Evolutionary conservation across 1,139 yeast genomes (phyloP).

Genomic region (Debaryomyces nepalensis): DNA sequence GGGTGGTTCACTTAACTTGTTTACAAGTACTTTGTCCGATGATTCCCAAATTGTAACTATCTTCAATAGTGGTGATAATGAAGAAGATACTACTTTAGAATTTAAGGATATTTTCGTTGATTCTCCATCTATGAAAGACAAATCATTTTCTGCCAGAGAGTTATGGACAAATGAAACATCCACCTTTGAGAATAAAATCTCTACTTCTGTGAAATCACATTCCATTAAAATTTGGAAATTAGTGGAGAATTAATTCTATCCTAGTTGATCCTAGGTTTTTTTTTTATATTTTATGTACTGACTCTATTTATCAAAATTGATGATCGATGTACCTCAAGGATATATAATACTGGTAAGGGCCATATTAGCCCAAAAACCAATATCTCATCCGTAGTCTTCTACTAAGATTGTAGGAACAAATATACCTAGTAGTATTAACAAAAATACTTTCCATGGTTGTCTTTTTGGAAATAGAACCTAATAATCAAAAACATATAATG

Average conservation of each 20-base stretch:
- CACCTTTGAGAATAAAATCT: background rate
- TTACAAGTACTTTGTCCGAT: conserved; percentile 22
- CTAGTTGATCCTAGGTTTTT: background rate
- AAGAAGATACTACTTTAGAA: conserved; percentile 17
- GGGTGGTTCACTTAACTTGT: conserved; percentile 22
- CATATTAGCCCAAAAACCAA: too few species aligned
- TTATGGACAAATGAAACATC: conserved; percentile 18
- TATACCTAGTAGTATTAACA: too few species aligned
- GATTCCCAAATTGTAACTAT: conserved; percentile 25
- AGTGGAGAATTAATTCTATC: background rate
- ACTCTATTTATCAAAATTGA: too few species aligned
- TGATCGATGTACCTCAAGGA: too few species aligned
- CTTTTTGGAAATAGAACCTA: too few species aligned
- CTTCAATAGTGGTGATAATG: conserved; percentile 24
- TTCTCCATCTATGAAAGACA: conserved; percentile 3
- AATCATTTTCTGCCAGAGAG: conserved; percentile 9
- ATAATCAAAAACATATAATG: too few species aligned
- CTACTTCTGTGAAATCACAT: conserved; percentile 8
- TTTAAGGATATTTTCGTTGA: conserved; percentile 25
- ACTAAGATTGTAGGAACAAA: too few species aligned
- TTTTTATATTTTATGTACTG: too few species aligned
- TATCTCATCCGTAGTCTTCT: too few species aligned
- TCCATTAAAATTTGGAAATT: conserved; percentile 9
- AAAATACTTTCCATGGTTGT: too few species aligned
- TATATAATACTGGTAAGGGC: too few species aligned